Evolutionary conservation across 2,329 filamentous ascomycete genomes (phyloP), one percentile per base, ranked within the genome.

Genomic region (Aspergillus ibericus): DNA sequence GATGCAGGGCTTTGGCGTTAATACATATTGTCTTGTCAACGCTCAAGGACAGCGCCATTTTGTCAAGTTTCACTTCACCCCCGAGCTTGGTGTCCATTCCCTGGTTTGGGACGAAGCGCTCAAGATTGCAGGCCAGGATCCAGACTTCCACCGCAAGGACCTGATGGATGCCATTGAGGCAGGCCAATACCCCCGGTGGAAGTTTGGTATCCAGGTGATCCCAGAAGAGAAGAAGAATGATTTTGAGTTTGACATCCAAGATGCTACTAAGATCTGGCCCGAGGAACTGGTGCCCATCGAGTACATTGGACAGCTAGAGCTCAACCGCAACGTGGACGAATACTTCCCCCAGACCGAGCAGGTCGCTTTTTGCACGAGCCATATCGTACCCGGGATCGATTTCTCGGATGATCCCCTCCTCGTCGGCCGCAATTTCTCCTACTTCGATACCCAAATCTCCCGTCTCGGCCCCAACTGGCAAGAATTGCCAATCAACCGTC

Each of bases 251-350:
- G 91, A 95, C 67, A 88, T 93, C 29, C 83, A 96, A 1, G 91
- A 96, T 65, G 88, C 91, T 0, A 96, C 91, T 36, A 95, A 96
- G 77, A 75, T 93, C 25, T 95, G 91, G 90, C 91, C 91, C 0
- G 89, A 95, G 70, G 88, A 93, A 12, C 75, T 87, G 0, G 79
- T 92, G 0, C 91, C 91, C 0, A 81, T 93, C 18, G 83, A 88
- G 7, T 91, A 91, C 69, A 90, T 96, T 56, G 91, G 90, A 38
- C 85, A 93, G 73, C 72, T 96, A 1, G 88, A 93, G 70, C 82
- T 96, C 5, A 93, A 95, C 80, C 83, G 84, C 55, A 93, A 91
- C 59, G 81, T 89, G 1, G 90, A 93, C 63, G 90, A 96, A 70
- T 95, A 84, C 78, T 95, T 95, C 76, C 81, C 90, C 0, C 85